These are phyloP conservation scores for Ganoderma meredithae DNA, from an alignment of 1,284 basidiomycete genomes.

Conservation along the genomic window DNA sequence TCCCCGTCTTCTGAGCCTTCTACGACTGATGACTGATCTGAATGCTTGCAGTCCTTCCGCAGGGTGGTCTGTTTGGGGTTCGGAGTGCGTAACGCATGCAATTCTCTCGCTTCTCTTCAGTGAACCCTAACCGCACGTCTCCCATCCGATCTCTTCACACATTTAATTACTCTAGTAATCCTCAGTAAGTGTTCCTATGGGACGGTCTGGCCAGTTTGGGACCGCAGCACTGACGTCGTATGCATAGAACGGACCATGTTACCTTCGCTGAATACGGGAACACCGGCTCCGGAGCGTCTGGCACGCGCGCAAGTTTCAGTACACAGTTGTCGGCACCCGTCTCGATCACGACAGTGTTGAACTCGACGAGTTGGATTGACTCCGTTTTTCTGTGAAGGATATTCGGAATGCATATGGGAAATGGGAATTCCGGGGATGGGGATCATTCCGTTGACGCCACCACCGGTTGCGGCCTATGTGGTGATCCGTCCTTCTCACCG, in stretches of 20 bases:
- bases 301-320: slow-evolving; percentile 37
- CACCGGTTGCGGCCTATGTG: not conserved
- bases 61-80: slow-evolving; percentile 37
- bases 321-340: slow-evolving; percentile 34
- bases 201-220: not conserved
- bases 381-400: slow-evolving; percentile 32
- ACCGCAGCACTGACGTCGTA: not conserved
- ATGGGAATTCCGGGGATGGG: not conserved
- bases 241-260: slow-evolving; percentile 37
- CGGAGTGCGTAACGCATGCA: slow-evolving; percentile 25
- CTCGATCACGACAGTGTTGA: slow-evolving; percentile 36
- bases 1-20: slow-evolving; percentile 2
- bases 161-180: slow-evolving; percentile 12
- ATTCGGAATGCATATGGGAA: not conserved
- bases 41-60: slow-evolving; percentile 30
- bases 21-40: slow-evolving; percentile 13
- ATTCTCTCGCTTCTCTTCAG: not conserved
- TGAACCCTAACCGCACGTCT: slow-evolving; percentile 1
- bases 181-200: slow-evolving; percentile 21
- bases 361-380: slow-evolving; percentile 38
- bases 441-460: not conserved
- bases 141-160: not conserved
- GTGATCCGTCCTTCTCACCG: slow-evolving; percentile 5
- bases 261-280: slow-evolving; percentile 39
- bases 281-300: slow-evolving; percentile 34